Evolutionary conservation across 2,329 filamentous ascomycete genomes (phyloP), one percentile per base, ranked within the genome.

Genomic region (Pseudofabraea citricarpa): DNA sequence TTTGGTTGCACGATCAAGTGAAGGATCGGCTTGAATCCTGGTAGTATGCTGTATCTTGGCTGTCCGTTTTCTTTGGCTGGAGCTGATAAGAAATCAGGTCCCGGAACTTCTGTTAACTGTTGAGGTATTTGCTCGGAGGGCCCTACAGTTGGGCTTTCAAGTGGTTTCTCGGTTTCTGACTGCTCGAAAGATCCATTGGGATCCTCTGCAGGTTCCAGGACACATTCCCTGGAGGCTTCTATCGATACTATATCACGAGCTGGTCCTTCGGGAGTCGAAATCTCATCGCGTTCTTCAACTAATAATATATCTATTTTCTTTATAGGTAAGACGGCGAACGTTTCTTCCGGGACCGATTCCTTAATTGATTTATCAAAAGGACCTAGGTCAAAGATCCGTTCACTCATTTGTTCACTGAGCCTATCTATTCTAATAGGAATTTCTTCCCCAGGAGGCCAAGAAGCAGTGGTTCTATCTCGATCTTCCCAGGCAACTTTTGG

Each of bases 21-120:
- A 18, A 48, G 23, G 5, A 48, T 9, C 2, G 12, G 39, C 18
- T 51, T 43, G 21, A 51, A 48, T 22, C 48, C 48, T 2, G 46
- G 43, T 13, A 46, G 23, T 7, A 40, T 46, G 21, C 48, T 51
- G 18, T 38, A 37, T 32, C 45, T 41, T 29, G 24, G 31, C 10
- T 40, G 26, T 27, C n/a, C n/a, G n/a, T n/a, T n/a, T n/a, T n/a
- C n/a, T n/a, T n/a, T n/a, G n/a, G n/a, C n/a, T n/a, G n/a, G n/a
- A n/a, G n/a, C n/a, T n/a, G n/a, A n/a, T n/a, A n/a, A n/a, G n/a
- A n/a, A n/a, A n/a, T n/a, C n/a, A n/a, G n/a, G 27, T 12, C 2
- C 6, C 29, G 45, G 42, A 20, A 18, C 19, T 38, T 32, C 19
- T 3, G 37, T 36, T 23, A 8, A 2, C 31, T 47, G 36, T 19